Percentiles rank a stretch among this genome's conserved stretches.
phyloP scores from a whole-genome alignment of 805 yeast species.

The Candida boleticola region DNA sequence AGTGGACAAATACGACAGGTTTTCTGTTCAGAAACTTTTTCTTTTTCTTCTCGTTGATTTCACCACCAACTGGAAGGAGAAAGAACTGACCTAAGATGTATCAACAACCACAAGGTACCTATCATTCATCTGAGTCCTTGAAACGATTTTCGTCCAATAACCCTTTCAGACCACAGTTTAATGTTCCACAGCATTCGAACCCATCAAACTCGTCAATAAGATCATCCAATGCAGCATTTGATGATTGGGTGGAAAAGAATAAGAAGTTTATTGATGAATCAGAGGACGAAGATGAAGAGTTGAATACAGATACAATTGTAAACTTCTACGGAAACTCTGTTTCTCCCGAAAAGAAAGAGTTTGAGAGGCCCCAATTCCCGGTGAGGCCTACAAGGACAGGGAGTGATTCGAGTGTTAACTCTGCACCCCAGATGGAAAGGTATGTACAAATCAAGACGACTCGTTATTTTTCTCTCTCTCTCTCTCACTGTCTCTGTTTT shows the following conservation, averaged over 20 bases:
- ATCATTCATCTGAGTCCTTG: conserved; percentile 33
- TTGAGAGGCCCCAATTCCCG: conserved; percentile 23
- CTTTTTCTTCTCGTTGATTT: too few species aligned
- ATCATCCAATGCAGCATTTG: conserved; percentile 37
- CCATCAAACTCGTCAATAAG: conserved; percentile 25
- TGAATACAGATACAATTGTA: conserved; percentile 8
- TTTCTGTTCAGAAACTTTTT: too few species aligned
- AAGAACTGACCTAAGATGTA: too few species aligned
- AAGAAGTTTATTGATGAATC: conserved; percentile 39
- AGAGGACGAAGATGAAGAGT: conserved; percentile 43
- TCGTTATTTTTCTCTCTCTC: too few species aligned
- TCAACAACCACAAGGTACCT: conserved; percentile 35
- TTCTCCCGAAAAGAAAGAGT: conserved; percentile 9
- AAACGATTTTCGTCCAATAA: conserved; percentile 61
- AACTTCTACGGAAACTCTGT: conserved; percentile 6
- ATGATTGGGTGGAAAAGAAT: conserved; percentile 56
- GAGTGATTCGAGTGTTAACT: conserved; percentile 36
- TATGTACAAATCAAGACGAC: too few species aligned
- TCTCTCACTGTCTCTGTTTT: too few species aligned
- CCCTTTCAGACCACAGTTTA: conserved; percentile 56
- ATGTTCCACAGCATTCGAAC: conserved; percentile 10
- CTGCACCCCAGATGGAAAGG: conserved; percentile 15
- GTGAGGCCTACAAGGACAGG: conserved; percentile 27
- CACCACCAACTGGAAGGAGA: too few species aligned
- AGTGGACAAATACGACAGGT: too few species aligned